phyloP scores from a whole-genome alignment of 176 grass and related monocot species.

The Oryza australiensis region DNA sequence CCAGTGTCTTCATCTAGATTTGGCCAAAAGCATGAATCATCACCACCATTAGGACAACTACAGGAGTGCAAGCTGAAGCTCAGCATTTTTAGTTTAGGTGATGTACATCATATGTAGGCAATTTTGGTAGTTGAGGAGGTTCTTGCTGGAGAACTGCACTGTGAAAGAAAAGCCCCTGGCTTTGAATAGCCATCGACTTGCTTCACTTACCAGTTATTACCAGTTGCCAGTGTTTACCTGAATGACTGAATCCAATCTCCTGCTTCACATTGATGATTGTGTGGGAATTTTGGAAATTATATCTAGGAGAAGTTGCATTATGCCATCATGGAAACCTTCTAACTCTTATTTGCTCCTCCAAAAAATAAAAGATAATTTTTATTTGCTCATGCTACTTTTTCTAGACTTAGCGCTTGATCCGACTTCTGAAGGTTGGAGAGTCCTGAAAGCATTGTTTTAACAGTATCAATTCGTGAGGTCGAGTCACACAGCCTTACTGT shows the following conservation, averaged over 20 bases:
- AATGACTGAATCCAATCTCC: constrained; percentile 14
- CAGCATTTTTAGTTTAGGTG: constrained; percentile 34
- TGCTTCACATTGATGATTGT: constrained; percentile 18
- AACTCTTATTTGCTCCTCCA: background rate
- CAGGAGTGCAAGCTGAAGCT: constrained; percentile 8
- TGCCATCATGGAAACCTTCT: background rate
- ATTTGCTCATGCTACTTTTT: background rate
- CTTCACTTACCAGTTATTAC: background rate
- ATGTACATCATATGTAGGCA: constrained; percentile 32
- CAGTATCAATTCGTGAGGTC: too few relatives aligned
- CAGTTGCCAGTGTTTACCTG: background rate
- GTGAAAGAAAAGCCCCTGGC: constrained; percentile 27
- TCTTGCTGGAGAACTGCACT: background rate
- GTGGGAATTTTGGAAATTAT: background rate
- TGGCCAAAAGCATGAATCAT: constrained; percentile 28
- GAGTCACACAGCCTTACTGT: too few relatives aligned
- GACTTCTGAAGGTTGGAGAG: background rate
- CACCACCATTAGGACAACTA: constrained; percentile 1
- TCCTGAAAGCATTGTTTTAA: background rate
- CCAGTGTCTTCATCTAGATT: constrained; percentile 19
- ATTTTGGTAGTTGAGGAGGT: constrained; percentile 52
- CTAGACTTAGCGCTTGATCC: background rate
- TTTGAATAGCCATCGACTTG: background rate
- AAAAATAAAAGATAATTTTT: background rate
- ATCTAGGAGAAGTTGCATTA: background rate